Evolutionary conservation across 495 filamentous ascomycete genomes (phyloP), one percentile per base, ranked within the genome.

Genomic region (Apodospora peruviana): DNA sequence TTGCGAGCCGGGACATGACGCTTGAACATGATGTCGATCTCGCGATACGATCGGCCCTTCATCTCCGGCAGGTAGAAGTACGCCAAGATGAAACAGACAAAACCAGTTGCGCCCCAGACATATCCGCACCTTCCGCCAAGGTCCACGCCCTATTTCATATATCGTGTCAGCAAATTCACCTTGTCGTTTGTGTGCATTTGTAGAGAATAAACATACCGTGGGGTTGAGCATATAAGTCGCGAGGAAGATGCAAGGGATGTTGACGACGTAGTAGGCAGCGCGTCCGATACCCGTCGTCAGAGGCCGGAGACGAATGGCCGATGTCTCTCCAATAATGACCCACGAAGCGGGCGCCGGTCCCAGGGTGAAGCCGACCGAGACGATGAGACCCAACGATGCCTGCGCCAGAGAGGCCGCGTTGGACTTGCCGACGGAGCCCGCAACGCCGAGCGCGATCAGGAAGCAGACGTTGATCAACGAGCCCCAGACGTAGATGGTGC

Each of bases 281-380:
- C 79, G 76, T 59, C 72, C 77, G 45, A 77, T 64, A 50, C 75
- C 78, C 40, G 76, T 82, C n/a, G 71, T 82, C 40, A 80, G 62
- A 34, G 76, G 72, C 39, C 78, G 62, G 40, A 79, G 75, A 49
- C 77, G 78, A 58, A 81, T 68, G 47, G 77, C 65, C 29, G 78
- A 75, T 42, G 77, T 81, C 59, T 81, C 78, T 27, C 73, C 76
- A 50, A 82, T 80, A 50, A 80, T 76, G 61, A 75, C 71, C 69
- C 70, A 81, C 41, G 77, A 77, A 43, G 71, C 70, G 47, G 78
- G 77, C 23, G 70, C 77, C 18, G 71, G 73, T 50, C 72, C 74
- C 47, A 76, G 61, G 48, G 64, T 67, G 62, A 77, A 81, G 36
- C 74, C 62, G 51, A 81, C 70, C 44, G 76, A 79, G 55, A 81